These are phyloP conservation scores for Dendryphion nanum DNA, from an alignment of 2,329 filamentous ascomycete genomes.

Conservation along the genomic window DNA sequence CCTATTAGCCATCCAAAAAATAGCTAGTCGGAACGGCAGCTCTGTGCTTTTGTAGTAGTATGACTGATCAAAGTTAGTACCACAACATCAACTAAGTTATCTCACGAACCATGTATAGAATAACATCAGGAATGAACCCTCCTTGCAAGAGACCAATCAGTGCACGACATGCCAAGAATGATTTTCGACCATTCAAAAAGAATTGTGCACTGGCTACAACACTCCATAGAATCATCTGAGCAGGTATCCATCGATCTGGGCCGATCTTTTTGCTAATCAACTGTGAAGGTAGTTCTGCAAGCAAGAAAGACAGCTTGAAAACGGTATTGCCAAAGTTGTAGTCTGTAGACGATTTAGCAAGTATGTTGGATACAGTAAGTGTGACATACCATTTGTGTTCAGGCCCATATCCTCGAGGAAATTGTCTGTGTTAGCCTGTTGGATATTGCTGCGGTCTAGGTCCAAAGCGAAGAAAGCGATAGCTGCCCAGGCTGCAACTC, in stretches of 20 bases:
- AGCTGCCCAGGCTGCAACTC: conserved; percentile 1
- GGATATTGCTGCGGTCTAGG: conserved; percentile 29
- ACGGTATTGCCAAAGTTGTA: conserved; percentile 15
- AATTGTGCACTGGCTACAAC: conserved; percentile 62
- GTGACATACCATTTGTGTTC: conserved; percentile 18
- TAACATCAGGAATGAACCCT: conserved; percentile 59
- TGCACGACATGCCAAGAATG: conserved; percentile 37
- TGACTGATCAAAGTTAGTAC: conserved; percentile 21
- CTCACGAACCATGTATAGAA: conserved; percentile 55
- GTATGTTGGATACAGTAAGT: not conserved
- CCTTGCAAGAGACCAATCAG: conserved; percentile 41
- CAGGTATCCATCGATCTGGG: conserved; percentile 42
- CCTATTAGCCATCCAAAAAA: conserved; percentile 41
- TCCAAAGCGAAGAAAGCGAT: conserved; percentile 50
- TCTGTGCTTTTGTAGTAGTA: conserved; percentile 50
- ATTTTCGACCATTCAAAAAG: conserved; percentile 50
- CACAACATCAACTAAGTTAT: not conserved
- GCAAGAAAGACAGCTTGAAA: conserved; percentile 35
- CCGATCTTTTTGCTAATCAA: conserved; percentile 23
- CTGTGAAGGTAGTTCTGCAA: conserved; percentile 23
- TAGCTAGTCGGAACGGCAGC: conserved; percentile 39
- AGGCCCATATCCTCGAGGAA: conserved; percentile 18
- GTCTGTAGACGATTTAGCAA: conserved; percentile 4
- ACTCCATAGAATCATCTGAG: conserved; percentile 42
- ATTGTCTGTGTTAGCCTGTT: conserved; percentile 21